These are phyloP conservation scores for Blepharisma stoltei DNA, from an alignment of 73 alveolate genomes.

Conservation along the genomic window DNA sequence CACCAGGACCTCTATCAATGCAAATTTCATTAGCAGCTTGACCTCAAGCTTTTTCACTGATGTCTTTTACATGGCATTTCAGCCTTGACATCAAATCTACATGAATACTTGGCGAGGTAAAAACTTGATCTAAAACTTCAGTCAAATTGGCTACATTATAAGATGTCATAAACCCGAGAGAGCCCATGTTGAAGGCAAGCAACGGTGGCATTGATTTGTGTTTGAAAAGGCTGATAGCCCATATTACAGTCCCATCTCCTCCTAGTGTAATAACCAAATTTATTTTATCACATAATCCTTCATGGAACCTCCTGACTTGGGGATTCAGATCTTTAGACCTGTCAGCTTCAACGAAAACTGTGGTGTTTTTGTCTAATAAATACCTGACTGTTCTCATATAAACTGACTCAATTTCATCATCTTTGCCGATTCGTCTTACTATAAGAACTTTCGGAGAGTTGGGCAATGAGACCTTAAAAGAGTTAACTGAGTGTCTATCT, in stretches of 20 bases:
- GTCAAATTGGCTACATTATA: not conserved
- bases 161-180: constrained; percentile 16
- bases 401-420: not conserved
- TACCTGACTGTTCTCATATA: not conserved
- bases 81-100: not conserved
- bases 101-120: not conserved
- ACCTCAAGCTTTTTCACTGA: not conserved
- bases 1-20: constrained; percentile 28
- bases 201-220: not conserved
- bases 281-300: constrained; percentile 37
- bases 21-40: constrained; percentile 20
- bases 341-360: not conserved
- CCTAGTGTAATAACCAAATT: constrained; percentile 42
- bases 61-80: not conserved
- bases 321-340: not conserved
- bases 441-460: not conserved
- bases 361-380: not conserved
- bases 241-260: constrained; percentile 44
- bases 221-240: constrained; percentile 22
- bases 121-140: not conserved
- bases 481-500: too few species aligned
- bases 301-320: constrained; percentile 17
- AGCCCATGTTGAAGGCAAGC: not conserved
- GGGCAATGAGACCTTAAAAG: not conserved
- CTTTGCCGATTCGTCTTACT: not conserved